Evolutionary conservation across 1,284 basidiomycete species (phyloP).

Genomic region (Malassezia sp.): DNA sequence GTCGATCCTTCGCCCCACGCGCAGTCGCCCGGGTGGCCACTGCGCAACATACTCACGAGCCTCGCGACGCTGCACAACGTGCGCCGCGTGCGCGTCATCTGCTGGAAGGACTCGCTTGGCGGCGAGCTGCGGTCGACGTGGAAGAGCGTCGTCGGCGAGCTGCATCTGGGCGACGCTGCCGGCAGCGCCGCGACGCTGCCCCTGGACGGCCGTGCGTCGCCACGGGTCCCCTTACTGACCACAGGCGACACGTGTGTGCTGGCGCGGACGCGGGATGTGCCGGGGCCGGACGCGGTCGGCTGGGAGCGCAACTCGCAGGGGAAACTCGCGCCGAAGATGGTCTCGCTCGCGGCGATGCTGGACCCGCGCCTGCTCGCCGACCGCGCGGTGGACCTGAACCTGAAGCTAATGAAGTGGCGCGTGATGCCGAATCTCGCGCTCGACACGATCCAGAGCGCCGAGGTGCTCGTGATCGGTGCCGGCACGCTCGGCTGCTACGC

Average conservation of each 20-base stretch:
- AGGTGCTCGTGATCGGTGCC: slow-evolving; percentile 77
- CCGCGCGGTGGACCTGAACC: slow-evolving; percentile 89
- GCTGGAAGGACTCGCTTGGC: slow-evolving; percentile 33
- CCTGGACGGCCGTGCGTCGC: too few relatives aligned
- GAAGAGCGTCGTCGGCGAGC: not conserved
- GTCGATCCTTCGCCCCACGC: slow-evolving; percentile 72
- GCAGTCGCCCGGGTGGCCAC: slow-evolving; percentile 78
- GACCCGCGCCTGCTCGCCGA: slow-evolving; percentile 74
- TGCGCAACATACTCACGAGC: slow-evolving; percentile 79
- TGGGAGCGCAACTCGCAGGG: slow-evolving; percentile 85
- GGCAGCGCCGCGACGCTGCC: too few relatives aligned
- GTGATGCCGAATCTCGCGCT: slow-evolving; percentile 80
- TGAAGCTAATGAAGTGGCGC: slow-evolving; percentile 96
- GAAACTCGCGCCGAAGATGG: slow-evolving; percentile 74
- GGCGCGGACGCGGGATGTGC: slow-evolving; percentile 6
- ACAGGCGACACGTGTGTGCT: not conserved
- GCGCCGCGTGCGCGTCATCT: slow-evolving; percentile 50
- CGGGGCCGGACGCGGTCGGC: slow-evolving; percentile 53
- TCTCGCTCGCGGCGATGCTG: slow-evolving; percentile 89
- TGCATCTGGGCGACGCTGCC: too few relatives aligned
- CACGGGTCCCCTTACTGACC: too few relatives aligned
- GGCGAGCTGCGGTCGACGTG: not conserved
- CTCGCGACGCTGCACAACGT: slow-evolving; percentile 36
- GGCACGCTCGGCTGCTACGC: slow-evolving; percentile 96
- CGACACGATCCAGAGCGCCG: slow-evolving; percentile 68